Conservation (phyloP, 2,329 filamentous ascomycete genomes). For the Trichoderma asperellum region DNA sequence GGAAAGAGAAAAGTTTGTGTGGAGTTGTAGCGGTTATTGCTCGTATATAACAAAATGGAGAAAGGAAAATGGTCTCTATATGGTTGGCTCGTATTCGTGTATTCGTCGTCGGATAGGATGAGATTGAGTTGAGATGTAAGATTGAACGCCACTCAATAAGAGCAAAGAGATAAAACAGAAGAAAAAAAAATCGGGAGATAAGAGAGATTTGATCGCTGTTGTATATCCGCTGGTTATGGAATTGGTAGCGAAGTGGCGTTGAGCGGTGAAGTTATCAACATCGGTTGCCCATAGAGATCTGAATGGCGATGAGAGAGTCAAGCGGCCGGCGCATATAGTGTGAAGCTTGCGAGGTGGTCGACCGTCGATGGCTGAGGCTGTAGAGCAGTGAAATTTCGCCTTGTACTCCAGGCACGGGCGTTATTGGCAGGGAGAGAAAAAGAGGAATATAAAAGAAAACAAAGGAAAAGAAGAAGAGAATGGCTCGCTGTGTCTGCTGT, state of each 20-base stretch:
- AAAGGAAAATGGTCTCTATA: conserved; percentile 7
- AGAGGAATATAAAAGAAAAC: not conserved
- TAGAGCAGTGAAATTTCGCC: not conserved
- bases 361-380: not conserved
- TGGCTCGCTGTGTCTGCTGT: not conserved
- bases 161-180: not conserved
- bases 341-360: not conserved
- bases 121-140: conserved; percentile 14
- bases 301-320: not conserved
- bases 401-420: conserved; percentile 26
- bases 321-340: conserved; percentile 27
- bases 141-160: not conserved
- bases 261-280: not conserved
- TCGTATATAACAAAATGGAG: conserved; percentile 7
- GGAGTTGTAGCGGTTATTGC: conserved; percentile 8
- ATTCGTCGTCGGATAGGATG: conserved; percentile 22
- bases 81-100: conserved; percentile 24
- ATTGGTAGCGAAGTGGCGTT: not conserved
- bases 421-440: not conserved
- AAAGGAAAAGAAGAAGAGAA: not conserved
- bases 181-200: not conserved
- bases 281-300: not conserved
- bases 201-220: not conserved
- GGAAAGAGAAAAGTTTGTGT: not conserved
- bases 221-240: not conserved